phyloP scores from a whole-genome alignment of 352 stramenopile genomes.

The Phytophthora capsici region DNA sequence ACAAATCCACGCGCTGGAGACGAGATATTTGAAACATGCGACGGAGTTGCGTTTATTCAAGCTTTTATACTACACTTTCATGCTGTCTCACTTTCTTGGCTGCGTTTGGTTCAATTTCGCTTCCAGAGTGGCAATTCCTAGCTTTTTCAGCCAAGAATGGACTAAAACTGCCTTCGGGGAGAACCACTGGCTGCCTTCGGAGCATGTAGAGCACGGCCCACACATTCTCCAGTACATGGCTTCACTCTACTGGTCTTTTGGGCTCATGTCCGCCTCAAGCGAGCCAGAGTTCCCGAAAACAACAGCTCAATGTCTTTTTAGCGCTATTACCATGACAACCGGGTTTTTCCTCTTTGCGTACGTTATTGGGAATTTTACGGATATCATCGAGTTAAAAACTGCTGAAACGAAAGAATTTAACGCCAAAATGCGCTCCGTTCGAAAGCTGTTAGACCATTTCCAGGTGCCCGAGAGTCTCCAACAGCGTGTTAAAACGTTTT shows the following conservation, averaged over 20 bases:
- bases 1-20: constrained; percentile 61
- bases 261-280: constrained; percentile 68
- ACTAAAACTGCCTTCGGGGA: constrained; percentile 34
- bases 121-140: constrained; percentile 23
- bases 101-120: constrained; percentile 74
- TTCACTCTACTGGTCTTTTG: constrained; percentile 75
- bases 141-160: neutral
- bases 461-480: constrained; percentile 45
- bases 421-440: constrained; percentile 56
- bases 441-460: constrained; percentile 66
- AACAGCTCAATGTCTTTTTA: constrained; percentile 57
- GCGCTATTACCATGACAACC: constrained; percentile 61
- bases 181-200: constrained; percentile 46
- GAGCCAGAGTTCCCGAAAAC: constrained; percentile 58
- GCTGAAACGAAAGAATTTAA: constrained; percentile 73
- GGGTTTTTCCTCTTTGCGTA: constrained; percentile 82
- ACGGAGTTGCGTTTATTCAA: constrained; percentile 69
- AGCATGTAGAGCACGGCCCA: constrained; percentile 28
- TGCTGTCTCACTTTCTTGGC: constrained; percentile 61
- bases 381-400: constrained; percentile 69
- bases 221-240: constrained; percentile 60
- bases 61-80: constrained; percentile 71
- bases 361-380: constrained; percentile 74
- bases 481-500: constrained; percentile 65
- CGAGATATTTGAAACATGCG: constrained; percentile 66